Conservation (phyloP, 2,329 filamentous ascomycete species). For the Phyllosticta ampelicida region DNA sequence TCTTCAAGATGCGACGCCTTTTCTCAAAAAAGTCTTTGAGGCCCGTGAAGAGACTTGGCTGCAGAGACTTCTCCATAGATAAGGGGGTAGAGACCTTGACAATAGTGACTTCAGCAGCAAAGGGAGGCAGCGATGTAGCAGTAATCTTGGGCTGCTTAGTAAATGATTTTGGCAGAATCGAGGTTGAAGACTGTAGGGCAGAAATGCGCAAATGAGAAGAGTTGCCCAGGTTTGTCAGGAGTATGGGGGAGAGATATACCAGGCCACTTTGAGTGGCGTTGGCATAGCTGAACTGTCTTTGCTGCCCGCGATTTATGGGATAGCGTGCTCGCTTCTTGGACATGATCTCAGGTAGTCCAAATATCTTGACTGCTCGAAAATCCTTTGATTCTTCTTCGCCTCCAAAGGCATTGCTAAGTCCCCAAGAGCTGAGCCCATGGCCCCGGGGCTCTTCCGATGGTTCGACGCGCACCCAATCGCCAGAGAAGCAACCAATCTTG, state of each 20-base stretch:
- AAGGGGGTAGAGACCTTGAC: constrained; percentile 82
- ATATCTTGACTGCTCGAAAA: constrained; percentile 82
- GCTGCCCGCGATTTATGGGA: constrained; percentile 36
- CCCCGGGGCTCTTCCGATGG: constrained; percentile 60
- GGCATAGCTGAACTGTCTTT: constrained; percentile 40
- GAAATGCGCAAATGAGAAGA: constrained; percentile 71
- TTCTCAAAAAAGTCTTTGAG: constrained; percentile 82
- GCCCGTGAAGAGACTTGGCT: constrained; percentile 75
- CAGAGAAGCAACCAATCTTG: constrained; percentile 91
- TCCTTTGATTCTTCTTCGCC: constrained; percentile 47
- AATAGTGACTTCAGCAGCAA: constrained; percentile 70
- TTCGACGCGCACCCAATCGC: constrained; percentile 89
- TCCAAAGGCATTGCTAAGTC: constrained; percentile 52
- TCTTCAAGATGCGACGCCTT: constrained; percentile 70
- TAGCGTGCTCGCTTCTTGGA: constrained; percentile 44
- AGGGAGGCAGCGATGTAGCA: constrained; percentile 43
- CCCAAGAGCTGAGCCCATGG: constrained; percentile 56
- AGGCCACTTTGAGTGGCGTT: constrained; percentile 15
- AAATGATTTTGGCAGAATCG: constrained; percentile 27
- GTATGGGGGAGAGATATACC: constrained; percentile 71
- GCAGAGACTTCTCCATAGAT: constrained; percentile 73
- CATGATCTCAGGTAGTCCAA: constrained; percentile 69
- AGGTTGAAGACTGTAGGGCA: constrained; percentile 42
- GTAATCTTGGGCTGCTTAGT: constrained; percentile 34
- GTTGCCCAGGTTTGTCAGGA: constrained; percentile 75